phyloP scores from a whole-genome alignment of 257 asterid genomes.

The Solanum neorickii region DNA sequence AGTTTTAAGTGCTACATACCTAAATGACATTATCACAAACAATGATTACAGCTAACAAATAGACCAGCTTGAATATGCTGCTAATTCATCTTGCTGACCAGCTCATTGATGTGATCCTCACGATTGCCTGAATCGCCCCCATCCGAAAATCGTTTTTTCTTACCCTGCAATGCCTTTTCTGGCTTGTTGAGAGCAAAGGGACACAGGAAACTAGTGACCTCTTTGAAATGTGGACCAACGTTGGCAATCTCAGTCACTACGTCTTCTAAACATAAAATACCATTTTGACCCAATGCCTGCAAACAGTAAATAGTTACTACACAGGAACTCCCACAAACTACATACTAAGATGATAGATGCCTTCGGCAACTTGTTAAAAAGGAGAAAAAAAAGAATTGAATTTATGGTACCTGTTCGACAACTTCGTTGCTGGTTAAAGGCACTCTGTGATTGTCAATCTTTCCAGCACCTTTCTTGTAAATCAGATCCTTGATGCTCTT shows the following conservation, averaged over 20 bases:
- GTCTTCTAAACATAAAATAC: conserved; percentile 77
- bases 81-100: conserved; percentile 77
- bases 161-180: conserved; percentile 65
- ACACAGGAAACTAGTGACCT: conserved; percentile 49
- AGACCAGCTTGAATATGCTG: background rate
- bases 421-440: conserved; percentile 81
- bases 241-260: conserved; percentile 59
- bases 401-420: conserved; percentile 55
- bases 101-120: conserved; percentile 52
- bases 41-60: background rate
- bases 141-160: conserved; percentile 56
- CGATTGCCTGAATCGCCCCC: conserved; percentile 97
- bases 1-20: background rate
- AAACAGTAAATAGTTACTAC: background rate
- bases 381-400: background rate
- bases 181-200: conserved; percentile 74
- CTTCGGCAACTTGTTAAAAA: background rate
- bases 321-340: background rate
- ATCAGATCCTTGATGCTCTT: conserved; percentile 87
- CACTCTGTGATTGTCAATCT: conserved; percentile 43
- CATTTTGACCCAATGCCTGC: conserved; percentile 64
- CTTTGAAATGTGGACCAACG: conserved; percentile 59
- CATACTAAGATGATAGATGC: background rate
- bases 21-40: background rate
- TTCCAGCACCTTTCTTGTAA: conserved; percentile 80